Evolutionary conservation across 306 rosid genomes (phyloP).

Genomic region (Fragaria nilgerrensis): DNA sequence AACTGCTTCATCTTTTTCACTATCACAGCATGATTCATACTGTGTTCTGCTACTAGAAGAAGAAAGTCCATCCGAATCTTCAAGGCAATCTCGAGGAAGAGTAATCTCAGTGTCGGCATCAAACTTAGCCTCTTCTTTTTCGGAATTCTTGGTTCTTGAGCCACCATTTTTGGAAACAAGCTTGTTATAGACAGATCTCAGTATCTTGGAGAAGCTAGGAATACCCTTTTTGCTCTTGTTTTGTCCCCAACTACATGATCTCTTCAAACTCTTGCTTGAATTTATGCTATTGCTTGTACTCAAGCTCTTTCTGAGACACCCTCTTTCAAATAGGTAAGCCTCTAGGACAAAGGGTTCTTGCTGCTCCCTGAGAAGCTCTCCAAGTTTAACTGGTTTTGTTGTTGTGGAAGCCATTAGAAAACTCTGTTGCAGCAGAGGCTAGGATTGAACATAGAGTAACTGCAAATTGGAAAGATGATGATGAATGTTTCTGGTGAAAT

Average conservation of each 20-base stretch:
- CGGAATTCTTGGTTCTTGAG: slow-evolving; percentile 19
- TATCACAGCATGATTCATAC: slow-evolving; percentile 54
- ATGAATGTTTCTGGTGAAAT: slow-evolving; percentile 24
- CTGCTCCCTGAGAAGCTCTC: slow-evolving; percentile 60
- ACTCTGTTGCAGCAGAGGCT: slow-evolving; percentile 16
- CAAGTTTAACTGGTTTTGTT: slow-evolving; percentile 48
- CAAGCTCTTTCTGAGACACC: slow-evolving; percentile 36
- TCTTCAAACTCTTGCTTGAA: slow-evolving; percentile 27
- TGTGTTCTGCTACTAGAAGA: slow-evolving; percentile 53
- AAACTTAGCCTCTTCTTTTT: slow-evolving; percentile 21
- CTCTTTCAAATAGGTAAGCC: slow-evolving; percentile 58
- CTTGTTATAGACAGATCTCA: slow-evolving; percentile 44
- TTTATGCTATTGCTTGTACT: slow-evolving; percentile 24
- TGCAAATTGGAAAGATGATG: slow-evolving; percentile 17
- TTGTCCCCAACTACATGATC: slow-evolving; percentile 23
- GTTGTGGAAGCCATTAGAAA: slow-evolving; percentile 52
- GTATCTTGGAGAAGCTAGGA: slow-evolving; percentile 33
- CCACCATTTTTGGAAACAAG: slow-evolving; percentile 30
- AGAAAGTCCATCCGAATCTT: slow-evolving; percentile 45
- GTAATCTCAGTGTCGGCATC: slow-evolving; percentile 16
- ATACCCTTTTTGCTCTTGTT: slow-evolving; percentile 31
- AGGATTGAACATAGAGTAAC: slow-evolving; percentile 13
- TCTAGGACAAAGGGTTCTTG: slow-evolving; percentile 84
- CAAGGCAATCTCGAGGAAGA: slow-evolving; percentile 12
- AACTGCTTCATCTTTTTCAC: slow-evolving; percentile 31